Evolutionary conservation across 495 filamentous ascomycete genomes (phyloP), one percentile per base, ranked within the genome.

Genomic region (Penicillium tannophilum): DNA sequence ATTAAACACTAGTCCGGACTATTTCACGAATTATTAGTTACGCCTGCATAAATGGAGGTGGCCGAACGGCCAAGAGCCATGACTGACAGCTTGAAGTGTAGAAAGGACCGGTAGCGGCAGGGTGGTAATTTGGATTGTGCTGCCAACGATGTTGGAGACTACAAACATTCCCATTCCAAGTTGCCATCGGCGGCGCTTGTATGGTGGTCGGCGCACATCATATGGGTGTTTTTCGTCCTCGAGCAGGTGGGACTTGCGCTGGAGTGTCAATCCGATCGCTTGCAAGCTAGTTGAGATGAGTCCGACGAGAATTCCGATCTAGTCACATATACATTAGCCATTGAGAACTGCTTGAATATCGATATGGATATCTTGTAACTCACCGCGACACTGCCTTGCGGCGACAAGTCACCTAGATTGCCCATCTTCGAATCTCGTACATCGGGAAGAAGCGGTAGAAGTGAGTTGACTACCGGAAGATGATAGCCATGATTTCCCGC

Each of bases 161-260:
- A 99, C 84, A 78, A 98, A 99, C 86, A 99, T 96, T 62, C 87
- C 82, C 90, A 99, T 98, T 52, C 94, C 94, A 56, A 97, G 70
- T 79, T 99, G 94, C 94, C 94, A 99, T 82, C 92, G 83, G 70
- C 95, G 84, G 69, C 94, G 85, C 66, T 88, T 86, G 73, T 97
- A 93, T 5, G 95, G 91, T 31, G 94, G 94, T 63, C 94, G 80
- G 62, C 90, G 86, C 43, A 84, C 70, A 74, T 93, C 85, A 69
- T 91, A 86, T 3, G 89, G 86, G 39, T 82, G 83, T 75, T 96
- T 96, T 76, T 93, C 91, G 76, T 98, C 94, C 79, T 99, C 94
- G 63, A 97, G 85, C 54, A 99, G 86, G 79, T 99, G 94, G 56
- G 93, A 97, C 73, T 99, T 99, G 71, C 94, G 90, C 78, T 99